A percentile compares a stretch with the other conserved stretches of the same genome.
Evolutionary conservation across 75 land plant species (phyloP).

Genomic region (Pseudotsuga menziesii): DNA sequence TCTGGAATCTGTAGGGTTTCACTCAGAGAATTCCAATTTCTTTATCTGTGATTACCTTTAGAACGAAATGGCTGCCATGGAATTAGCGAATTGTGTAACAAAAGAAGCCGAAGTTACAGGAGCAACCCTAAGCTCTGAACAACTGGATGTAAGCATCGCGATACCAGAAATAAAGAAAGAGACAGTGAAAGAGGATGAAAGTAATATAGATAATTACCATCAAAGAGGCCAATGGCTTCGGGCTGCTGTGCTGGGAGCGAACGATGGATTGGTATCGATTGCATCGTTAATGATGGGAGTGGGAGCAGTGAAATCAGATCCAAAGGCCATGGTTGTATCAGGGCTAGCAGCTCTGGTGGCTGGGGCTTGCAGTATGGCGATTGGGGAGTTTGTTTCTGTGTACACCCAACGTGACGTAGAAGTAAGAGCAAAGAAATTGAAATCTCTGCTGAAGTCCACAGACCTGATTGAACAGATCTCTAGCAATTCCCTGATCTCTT

Average conservation of each 20-base stretch:
- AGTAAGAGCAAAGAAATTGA: not conserved
- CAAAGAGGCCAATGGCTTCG: constrained; percentile 36
- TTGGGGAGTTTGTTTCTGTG: constrained; percentile 53
- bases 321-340: constrained; percentile 17
- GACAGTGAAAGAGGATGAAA: too few species aligned
- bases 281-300: constrained; percentile 50
- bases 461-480: not conserved
- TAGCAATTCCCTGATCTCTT: not conserved
- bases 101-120: too few species aligned
- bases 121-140: not conserved
- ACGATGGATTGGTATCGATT: constrained; percentile 49
- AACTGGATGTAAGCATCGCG: not conserved
- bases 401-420: constrained; percentile 48
- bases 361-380: constrained; percentile 53
- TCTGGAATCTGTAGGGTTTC: too few species aligned
- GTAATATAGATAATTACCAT: too few species aligned
- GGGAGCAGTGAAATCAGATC: constrained; percentile 21
- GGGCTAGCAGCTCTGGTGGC: constrained; percentile 47
- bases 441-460: not conserved
- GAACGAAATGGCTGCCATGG: too few species aligned
- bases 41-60: too few species aligned
- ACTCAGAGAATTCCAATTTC: too few species aligned
- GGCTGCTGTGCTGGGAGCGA: constrained; percentile 49
- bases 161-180: not conserved
- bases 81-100: too few species aligned